Conservation (phyloP, 805 yeast species). For the Myxozyma vanderwaltii region DNA sequence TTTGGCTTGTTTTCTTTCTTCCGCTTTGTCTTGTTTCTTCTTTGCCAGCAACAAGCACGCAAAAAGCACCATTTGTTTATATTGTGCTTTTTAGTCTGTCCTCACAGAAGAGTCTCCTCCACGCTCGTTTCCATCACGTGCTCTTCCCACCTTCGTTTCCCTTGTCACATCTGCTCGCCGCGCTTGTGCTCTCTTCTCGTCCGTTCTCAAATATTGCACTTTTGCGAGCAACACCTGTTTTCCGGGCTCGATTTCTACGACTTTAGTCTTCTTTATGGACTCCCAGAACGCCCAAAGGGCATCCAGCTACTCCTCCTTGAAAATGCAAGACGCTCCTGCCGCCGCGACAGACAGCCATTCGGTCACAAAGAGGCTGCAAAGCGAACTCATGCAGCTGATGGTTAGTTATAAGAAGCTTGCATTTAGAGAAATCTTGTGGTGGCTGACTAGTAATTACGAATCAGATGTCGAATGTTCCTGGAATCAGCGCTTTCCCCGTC, state of each 20-base stretch:
- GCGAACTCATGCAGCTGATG: conserved; percentile 56
- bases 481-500: conserved; percentile 58
- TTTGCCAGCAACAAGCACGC: not conserved
- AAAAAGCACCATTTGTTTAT: not conserved
- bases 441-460: not conserved
- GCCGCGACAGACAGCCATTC: conserved; percentile 48
- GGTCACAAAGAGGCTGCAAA: conserved; percentile 54
- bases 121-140: conserved; percentile 2
- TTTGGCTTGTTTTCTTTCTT: not conserved
- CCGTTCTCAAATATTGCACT: not conserved
- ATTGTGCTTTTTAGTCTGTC: too few species aligned
- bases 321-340: conserved; percentile 31
- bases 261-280: conserved; percentile 31
- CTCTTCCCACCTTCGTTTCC: conserved; percentile 2
- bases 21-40: not conserved
- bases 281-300: conserved; percentile 32
- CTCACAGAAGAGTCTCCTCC: not conserved
- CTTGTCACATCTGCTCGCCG: not conserved
- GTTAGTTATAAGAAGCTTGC: conserved; percentile 34
- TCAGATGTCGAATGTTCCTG: conserved; percentile 51
- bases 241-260: too few species aligned
- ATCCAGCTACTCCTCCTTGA: conserved; percentile 28
- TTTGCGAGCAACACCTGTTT: not conserved
- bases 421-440: too few species aligned
- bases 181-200: not conserved